phyloP scores from a whole-genome alignment of 2,329 filamentous ascomycete genomes.

The Sporothrix luriei region DNA sequence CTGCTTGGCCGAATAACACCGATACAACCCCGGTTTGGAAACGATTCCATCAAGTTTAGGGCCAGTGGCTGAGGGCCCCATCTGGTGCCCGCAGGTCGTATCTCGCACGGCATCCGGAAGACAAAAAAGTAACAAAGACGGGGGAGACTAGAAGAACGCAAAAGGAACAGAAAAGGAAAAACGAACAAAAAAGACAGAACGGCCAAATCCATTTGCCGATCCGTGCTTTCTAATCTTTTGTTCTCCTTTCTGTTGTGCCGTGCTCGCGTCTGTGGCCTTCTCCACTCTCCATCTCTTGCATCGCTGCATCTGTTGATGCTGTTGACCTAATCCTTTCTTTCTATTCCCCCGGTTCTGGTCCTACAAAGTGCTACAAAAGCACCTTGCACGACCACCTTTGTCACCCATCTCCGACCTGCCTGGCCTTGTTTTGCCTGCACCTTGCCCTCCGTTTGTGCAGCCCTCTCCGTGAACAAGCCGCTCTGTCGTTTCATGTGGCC shows the following conservation, averaged over 20 bases:
- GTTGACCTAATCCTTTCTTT: neutral
- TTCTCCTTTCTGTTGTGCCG: constrained; percentile 1
- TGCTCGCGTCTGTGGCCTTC: neutral
- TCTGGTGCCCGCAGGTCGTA: constrained; percentile 19
- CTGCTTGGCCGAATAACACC: constrained; percentile 15
- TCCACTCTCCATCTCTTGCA: neutral
- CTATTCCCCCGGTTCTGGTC: constrained; percentile 2
- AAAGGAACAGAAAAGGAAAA: neutral
- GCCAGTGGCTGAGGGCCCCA: constrained; percentile 17
- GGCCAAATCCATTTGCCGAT: neutral
- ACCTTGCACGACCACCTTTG: constrained; percentile 4
- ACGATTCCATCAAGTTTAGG: constrained; percentile 4
- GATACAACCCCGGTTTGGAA: constrained; percentile 13
- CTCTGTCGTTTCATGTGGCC: neutral
- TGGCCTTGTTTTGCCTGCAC: constrained; percentile 11
- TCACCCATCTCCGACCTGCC: neutral
- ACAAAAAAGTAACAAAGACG: constrained; percentile 5
- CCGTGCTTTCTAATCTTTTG: constrained; percentile 20
- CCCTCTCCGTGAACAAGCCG: neutral
- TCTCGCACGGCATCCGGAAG: constrained; percentile 11
- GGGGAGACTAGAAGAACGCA: constrained; percentile 5
- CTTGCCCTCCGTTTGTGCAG: neutral
- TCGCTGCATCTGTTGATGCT: constrained; percentile 10
- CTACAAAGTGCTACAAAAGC: constrained; percentile 5
- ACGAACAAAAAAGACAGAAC: neutral